Percentiles rank a stretch among this genome's conserved stretches.
Conservation (phyloP, 495 filamentous ascomycete genomes). For the Daldinia vernicosa region DNA sequence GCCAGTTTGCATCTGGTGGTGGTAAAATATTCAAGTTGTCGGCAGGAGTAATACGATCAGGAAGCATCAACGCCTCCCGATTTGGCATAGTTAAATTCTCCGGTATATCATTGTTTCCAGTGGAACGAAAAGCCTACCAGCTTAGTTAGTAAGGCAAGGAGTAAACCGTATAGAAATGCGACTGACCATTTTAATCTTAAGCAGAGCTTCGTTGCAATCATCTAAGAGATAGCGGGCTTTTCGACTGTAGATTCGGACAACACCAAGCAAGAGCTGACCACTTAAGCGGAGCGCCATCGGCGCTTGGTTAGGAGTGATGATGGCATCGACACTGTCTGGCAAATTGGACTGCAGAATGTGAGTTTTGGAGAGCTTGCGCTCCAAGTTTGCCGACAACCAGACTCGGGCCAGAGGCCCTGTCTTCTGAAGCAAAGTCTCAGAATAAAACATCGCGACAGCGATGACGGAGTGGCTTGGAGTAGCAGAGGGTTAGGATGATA, state of each 20-base stretch:
- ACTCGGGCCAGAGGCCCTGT: slow-evolving; percentile 96
- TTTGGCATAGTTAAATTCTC: slow-evolving; percentile 67
- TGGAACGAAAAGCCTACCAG: slow-evolving; percentile 76
- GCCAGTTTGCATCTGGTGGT: slow-evolving; percentile 76
- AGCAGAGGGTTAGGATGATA: slow-evolving; percentile 28
- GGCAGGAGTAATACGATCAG: slow-evolving; percentile 87
- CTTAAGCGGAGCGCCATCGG: slow-evolving; percentile 94
- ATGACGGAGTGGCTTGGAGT: slow-evolving; percentile 50
- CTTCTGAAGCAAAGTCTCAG: slow-evolving; percentile 93
- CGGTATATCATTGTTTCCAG: slow-evolving; percentile 82
- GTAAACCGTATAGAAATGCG: slow-evolving; percentile 17
- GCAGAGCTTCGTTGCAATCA: slow-evolving; percentile 94
- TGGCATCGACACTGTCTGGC: slow-evolving; percentile 90
- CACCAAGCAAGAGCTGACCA: slow-evolving; percentile 91
- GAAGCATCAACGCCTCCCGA: slow-evolving; percentile 78
- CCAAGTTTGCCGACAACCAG: slow-evolving; percentile 96
- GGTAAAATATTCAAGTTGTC: slow-evolving; percentile 76
- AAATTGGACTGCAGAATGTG: slow-evolving; percentile 93
- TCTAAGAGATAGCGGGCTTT: slow-evolving; percentile 96
- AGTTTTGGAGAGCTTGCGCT: slow-evolving; percentile 95
- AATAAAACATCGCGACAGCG: slow-evolving; percentile 89
- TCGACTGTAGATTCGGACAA: slow-evolving; percentile 95
- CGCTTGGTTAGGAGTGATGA: slow-evolving; percentile 91
- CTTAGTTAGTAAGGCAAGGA: slow-evolving; percentile 45
- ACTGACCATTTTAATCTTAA: slow-evolving; percentile 96